Evolutionary conservation across 1,284 basidiomycete genomes (phyloP), one percentile per base, ranked within the genome.

Genomic region (Exsudoporus floridanus): DNA sequence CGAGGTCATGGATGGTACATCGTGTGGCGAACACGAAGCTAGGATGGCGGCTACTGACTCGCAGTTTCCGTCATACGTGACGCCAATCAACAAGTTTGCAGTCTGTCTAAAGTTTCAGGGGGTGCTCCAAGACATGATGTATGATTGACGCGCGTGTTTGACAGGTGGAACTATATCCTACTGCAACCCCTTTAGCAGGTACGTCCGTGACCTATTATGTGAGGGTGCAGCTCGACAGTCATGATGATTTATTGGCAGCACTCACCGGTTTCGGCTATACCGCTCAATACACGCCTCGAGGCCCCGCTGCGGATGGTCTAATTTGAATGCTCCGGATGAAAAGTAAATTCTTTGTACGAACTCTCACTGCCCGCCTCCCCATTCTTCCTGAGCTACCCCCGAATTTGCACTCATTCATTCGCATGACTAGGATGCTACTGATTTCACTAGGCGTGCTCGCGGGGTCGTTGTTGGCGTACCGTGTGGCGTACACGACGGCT

Each of bases 81-180:
- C n/a, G 27, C 37, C 52, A n/a, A 7, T 35, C 31, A 36, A 61
- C 39, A 45, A 52, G 34, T 46, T 55, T 46, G 45, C 40, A 6
- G 63, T 64, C 35, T 63, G 64, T 33, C 38, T 44, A 28, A 53
- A 65, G 63, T 62, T 21, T 74, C 74, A 21, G n/a, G 55, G 55
- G 13, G 64, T 76, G 14, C n/a, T 73, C 62, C 55, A 35, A 25
- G 44, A n/a, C 18, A 9, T 37, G 34, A 40, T 33, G 23, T 7
- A 46, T 40, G n/a, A 45, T 30, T 59, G 36, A 54, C 39, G 39
- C 13, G 18, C 34, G 25, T 28, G 41, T 37, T 46, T 5, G 39
- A 46, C 48, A 61, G 70, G 57, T 56, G 1, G 19, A 43, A 19
- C 43, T 63, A 3, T 82, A 78, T 54, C 27, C 27, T 0, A 65